A percentile compares a stretch with the other conserved stretches of the same genome.
These are phyloP conservation scores for Suhomyces coccinellae DNA, from an alignment of 1,139 yeast genomes.

Conservation along the genomic window DNA sequence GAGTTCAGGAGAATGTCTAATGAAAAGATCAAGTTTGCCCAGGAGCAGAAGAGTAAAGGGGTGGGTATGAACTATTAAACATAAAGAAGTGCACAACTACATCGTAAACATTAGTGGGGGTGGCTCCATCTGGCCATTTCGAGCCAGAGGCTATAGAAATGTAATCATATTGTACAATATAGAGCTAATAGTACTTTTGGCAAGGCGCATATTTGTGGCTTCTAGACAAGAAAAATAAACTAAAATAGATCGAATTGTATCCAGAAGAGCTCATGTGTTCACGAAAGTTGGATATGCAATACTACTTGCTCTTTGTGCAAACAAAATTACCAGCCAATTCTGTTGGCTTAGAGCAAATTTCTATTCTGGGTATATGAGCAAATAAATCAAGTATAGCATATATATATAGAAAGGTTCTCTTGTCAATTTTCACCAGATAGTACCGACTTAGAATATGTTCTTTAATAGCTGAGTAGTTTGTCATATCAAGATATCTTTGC, in stretches of 20 bases:
- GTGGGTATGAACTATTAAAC: constrained; percentile 15
- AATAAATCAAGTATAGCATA: not conserved
- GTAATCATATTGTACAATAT: not conserved
- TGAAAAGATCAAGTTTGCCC: constrained; percentile 9
- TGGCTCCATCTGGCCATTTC: not conserved
- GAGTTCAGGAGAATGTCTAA: constrained; percentile 14
- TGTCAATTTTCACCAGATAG: too few species aligned
- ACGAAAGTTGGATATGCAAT: too few species aligned
- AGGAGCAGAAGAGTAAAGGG: constrained; percentile 11
- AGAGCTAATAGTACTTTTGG: not conserved
- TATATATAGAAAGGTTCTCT: too few species aligned
- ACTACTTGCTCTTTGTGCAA: not conserved
- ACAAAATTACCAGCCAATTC: not conserved
- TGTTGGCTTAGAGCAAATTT: not conserved
- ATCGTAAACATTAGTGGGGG: not conserved
- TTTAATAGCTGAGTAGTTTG: too few species aligned
- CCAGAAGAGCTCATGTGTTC: too few species aligned
- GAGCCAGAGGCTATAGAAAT: not conserved
- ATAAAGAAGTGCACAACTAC: not conserved
- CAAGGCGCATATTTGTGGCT: too few species aligned
- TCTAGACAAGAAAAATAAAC: too few species aligned
- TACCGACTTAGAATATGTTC: too few species aligned
- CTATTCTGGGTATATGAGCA: not conserved
- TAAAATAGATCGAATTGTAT: too few species aligned
- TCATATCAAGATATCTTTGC: too few species aligned